Evolutionary conservation across 2,329 filamentous ascomycete genomes (phyloP).

Genomic region (Xylariaceae sp.): DNA sequence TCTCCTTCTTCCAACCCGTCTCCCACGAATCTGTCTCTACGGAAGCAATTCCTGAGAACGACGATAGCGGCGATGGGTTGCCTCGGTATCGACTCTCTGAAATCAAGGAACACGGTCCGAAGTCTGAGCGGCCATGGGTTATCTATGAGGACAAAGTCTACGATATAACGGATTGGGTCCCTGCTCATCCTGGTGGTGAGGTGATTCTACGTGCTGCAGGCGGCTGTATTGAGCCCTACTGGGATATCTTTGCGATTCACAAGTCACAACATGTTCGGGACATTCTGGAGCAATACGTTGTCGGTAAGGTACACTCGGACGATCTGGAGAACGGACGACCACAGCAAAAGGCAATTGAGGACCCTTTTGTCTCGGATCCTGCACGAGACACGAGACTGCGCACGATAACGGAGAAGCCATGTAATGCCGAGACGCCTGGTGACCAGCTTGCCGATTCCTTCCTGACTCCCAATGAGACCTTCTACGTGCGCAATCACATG

Average conservation of each 20-base stretch:
- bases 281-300: conserved; percentile 58
- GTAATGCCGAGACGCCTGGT: conserved; percentile 46
- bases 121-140: conserved; percentile 56
- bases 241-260: conserved; percentile 66
- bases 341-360: conserved; percentile 50
- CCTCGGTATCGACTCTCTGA: conserved; percentile 48
- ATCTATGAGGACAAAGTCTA: conserved; percentile 61
- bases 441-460: conserved; percentile 38
- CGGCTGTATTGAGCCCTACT: conserved; percentile 60
- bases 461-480: conserved; percentile 40
- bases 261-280: conserved; percentile 59
- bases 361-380: conserved; percentile 46
- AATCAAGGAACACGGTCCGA: conserved; percentile 47
- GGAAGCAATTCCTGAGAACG: conserved; percentile 22
- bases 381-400: conserved; percentile 38
- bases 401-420: conserved; percentile 40
- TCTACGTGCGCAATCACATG: conserved; percentile 46
- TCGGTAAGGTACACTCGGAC: conserved; percentile 54
- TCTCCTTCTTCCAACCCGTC: conserved; percentile 26
- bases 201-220: conserved; percentile 63
- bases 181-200: conserved; percentile 60
- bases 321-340: conserved; percentile 57
- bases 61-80: conserved; percentile 38
- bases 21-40: conserved; percentile 15
- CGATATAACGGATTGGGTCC: conserved; percentile 65